Evolutionary conservation across 2,329 filamentous ascomycete species (phyloP).

Genomic region (Penicillium occitanis): DNA sequence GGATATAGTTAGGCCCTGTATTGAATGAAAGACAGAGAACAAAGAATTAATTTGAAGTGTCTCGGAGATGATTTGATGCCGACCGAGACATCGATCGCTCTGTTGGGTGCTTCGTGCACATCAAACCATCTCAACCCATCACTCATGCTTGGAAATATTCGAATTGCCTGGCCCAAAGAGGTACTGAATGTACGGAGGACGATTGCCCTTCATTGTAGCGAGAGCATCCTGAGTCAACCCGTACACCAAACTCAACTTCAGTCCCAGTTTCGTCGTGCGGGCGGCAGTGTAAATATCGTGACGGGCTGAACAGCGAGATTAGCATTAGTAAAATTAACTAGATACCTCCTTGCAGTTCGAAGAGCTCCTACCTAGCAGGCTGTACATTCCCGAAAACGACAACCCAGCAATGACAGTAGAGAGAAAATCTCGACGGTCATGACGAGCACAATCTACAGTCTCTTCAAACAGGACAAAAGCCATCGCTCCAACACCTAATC

Average conservation of each 20-base stretch:
- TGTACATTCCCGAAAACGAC: slow-evolving; percentile 82
- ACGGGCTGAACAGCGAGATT: slow-evolving; percentile 56
- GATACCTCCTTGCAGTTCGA: not conserved
- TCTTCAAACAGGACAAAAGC: slow-evolving; percentile 82
- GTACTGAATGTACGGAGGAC: slow-evolving; percentile 65
- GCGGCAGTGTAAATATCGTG: slow-evolving; percentile 76
- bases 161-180: slow-evolving; percentile 12
- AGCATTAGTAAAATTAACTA: slow-evolving; percentile 15
- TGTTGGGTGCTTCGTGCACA: not conserved
- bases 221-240: slow-evolving; percentile 78
- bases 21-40: not conserved
- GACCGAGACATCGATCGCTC: not conserved
- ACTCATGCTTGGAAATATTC: not conserved
- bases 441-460: slow-evolving; percentile 68
- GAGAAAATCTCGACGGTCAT: slow-evolving; percentile 67
- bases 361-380: slow-evolving; percentile 70
- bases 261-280: slow-evolving; percentile 74
- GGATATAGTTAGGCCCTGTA: not conserved
- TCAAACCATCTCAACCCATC: not conserved
- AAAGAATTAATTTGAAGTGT: not conserved
- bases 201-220: slow-evolving; percentile 67
- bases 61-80: not conserved
- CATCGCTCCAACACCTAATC: slow-evolving; percentile 69
- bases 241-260: slow-evolving; percentile 75
- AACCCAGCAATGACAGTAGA: slow-evolving; percentile 81